phyloP scores from a whole-genome alignment of 208 protist species.

The Wallacemonas rigidus region DNA sequence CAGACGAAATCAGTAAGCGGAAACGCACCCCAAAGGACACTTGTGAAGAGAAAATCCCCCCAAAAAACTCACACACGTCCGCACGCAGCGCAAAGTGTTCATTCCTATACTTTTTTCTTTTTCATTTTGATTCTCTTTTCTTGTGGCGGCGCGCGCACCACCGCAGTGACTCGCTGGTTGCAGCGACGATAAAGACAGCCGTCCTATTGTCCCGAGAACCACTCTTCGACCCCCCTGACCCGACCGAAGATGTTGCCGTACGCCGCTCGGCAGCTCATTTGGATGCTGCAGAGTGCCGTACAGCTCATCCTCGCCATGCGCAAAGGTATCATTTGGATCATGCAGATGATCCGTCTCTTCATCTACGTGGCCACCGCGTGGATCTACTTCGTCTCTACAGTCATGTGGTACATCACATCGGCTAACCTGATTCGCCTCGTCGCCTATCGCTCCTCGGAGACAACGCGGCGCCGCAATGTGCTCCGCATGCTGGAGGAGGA shows the following conservation, averaged over 20 bases:
- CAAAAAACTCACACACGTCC: too few relatives aligned
- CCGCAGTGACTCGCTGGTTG: too few relatives aligned
- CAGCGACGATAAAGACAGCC: too few relatives aligned
- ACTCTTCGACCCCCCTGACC: not conserved
- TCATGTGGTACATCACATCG: conserved; percentile 72
- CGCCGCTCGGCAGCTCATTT: conserved; percentile 49
- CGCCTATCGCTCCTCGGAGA: conserved; percentile 53
- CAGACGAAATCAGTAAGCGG: too few relatives aligned
- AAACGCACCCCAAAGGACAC: too few relatives aligned
- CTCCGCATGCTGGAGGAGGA: conserved; percentile 52
- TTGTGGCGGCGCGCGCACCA: too few relatives aligned
- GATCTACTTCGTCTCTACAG: conserved; percentile 54
- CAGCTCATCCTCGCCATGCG: conserved; percentile 56
- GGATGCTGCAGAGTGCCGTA: conserved; percentile 53
- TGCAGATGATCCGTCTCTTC: conserved; percentile 57
- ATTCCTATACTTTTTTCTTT: too few relatives aligned
- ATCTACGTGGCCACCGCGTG: conserved; percentile 35
- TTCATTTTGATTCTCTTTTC: too few relatives aligned
- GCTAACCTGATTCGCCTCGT: conserved; percentile 66
- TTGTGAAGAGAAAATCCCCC: too few relatives aligned
- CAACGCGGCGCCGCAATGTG: conserved; percentile 46
- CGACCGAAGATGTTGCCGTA: conserved; percentile 35
- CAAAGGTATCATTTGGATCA: conserved; percentile 57
- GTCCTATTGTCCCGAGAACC: not conserved
- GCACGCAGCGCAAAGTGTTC: too few relatives aligned